A percentile compares a stretch with the other conserved stretches of the same genome.
Conservation (phyloP, 2,329 filamentous ascomycete genomes). For the Sporothrix pallida region DNA sequence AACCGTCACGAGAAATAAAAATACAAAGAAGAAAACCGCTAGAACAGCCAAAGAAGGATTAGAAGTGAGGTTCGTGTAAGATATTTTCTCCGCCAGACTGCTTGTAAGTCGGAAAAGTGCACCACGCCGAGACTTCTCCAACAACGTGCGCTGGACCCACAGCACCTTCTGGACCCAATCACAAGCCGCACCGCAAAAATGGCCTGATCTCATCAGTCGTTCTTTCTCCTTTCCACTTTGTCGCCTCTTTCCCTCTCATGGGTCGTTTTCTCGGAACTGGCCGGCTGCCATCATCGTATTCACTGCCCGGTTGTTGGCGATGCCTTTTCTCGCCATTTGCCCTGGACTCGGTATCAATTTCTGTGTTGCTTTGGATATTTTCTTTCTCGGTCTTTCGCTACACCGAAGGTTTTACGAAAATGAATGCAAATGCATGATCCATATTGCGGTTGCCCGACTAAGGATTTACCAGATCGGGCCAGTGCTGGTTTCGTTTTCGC, state of each 20-base stretch:
- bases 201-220: slow-evolving; percentile 34
- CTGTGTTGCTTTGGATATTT: not conserved
- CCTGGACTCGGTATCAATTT: not conserved
- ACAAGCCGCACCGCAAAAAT: slow-evolving; percentile 25
- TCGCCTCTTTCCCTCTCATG: slow-evolving; percentile 25
- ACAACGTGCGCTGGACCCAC: not conserved
- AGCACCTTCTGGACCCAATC: not conserved
- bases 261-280: slow-evolving; percentile 34
- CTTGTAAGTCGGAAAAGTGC: not conserved
- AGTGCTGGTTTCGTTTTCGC: not conserved
- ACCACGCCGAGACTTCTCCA: slow-evolving; percentile 28
- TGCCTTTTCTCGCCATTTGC: not conserved
- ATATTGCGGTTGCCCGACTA: not conserved
- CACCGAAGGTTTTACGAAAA: not conserved
- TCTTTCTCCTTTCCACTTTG: slow-evolving; percentile 31
- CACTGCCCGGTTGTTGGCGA: slow-evolving; percentile 17
- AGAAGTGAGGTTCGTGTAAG: not conserved
- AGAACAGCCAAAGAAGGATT: slow-evolving; percentile 17
- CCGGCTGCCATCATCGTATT: slow-evolving; percentile 29
- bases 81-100: not conserved
- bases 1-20: not conserved
- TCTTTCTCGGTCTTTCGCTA: not conserved
- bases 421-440: not conserved
- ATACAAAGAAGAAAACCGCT: not conserved
- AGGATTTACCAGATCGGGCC: not conserved